phyloP scores from a whole-genome alignment of 2,329 filamentous ascomycete genomes.

The Aspergillus ruber region DNA sequence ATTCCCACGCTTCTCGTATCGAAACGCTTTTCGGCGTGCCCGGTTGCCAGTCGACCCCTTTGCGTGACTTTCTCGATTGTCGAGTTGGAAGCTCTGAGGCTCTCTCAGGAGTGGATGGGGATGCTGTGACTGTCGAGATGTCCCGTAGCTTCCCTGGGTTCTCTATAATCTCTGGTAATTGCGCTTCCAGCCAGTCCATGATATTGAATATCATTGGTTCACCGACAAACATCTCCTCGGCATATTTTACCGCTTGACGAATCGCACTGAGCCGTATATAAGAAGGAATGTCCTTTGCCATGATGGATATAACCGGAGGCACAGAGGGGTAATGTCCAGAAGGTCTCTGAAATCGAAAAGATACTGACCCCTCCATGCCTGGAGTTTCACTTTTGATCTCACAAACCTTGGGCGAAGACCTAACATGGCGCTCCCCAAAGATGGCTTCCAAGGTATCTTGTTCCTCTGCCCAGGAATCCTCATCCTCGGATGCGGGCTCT shows the following conservation, averaged over 20 bases:
- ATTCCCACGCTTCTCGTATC: constrained; percentile 58
- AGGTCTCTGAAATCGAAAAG: constrained; percentile 64
- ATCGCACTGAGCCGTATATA: constrained; percentile 90
- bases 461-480: constrained; percentile 74
- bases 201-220: constrained; percentile 89
- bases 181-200: constrained; percentile 84
- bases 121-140: constrained; percentile 70
- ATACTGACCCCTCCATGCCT: constrained; percentile 40
- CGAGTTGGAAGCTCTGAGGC: constrained; percentile 20
- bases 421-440: constrained; percentile 66
- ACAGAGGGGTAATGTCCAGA: constrained; percentile 62
- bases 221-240: constrained; percentile 63
- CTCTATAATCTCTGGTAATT: constrained; percentile 74
- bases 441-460: constrained; percentile 77
- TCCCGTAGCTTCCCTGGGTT: constrained; percentile 77
- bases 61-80: constrained; percentile 41
- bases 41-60: constrained; percentile 58
- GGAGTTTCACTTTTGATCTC: constrained; percentile 58
- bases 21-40: constrained; percentile 54
- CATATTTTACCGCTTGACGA: constrained; percentile 66
- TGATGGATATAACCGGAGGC: constrained; percentile 62
- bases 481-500: constrained; percentile 25
- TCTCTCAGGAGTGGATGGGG: constrained; percentile 9
- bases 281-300: constrained; percentile 66
- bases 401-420: constrained; percentile 58